Percentiles rank a stretch among this genome's conserved stretches.
phyloP scores from a whole-genome alignment of 1,284 basidiomycete genomes.

The Puccinia novopanici region DNA sequence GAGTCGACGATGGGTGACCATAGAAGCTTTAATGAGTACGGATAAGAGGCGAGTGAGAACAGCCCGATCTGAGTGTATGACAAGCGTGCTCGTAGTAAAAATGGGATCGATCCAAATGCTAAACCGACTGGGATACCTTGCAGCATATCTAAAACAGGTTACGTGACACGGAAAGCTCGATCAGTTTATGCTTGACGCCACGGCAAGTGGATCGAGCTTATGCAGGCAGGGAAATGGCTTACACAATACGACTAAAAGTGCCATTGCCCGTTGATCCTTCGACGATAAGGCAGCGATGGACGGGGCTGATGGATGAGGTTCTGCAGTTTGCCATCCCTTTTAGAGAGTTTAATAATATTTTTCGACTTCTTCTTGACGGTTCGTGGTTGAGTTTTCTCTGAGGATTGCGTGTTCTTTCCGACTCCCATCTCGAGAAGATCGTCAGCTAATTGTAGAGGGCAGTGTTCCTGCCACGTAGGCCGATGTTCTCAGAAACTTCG shows the following conservation, averaged over 20 bases:
- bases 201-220: not conserved
- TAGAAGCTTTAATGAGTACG: slow-evolving; percentile 93
- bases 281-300: slow-evolving; percentile 52
- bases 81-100: slow-evolving; percentile 88
- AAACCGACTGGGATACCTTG: slow-evolving; percentile 90
- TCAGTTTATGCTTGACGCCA: not conserved
- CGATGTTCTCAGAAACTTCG: slow-evolving; percentile 18
- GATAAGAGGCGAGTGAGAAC: slow-evolving; percentile 91
- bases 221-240: not conserved
- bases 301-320: slow-evolving; percentile 56
- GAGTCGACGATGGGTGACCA: slow-evolving; percentile 99
- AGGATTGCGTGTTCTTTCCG: not conserved
- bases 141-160: slow-evolving; percentile 69
- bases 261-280: slow-evolving; percentile 56
- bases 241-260: slow-evolving; percentile 43
- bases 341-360: slow-evolving; percentile 5
- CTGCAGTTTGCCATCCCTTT: slow-evolving; percentile 13
- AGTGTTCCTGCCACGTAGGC: slow-evolving; percentile 23
- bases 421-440: slow-evolving; percentile 23
- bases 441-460: not conserved
- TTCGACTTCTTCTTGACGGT: slow-evolving; percentile 1
- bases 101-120: slow-evolving; percentile 82
- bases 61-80: slow-evolving; percentile 95
- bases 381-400: not conserved
- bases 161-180: not conserved